Evolutionary conservation across 2,329 filamentous ascomycete genomes (phyloP), one percentile per base, ranked within the genome.

Genomic region (Apiospora marii): DNA sequence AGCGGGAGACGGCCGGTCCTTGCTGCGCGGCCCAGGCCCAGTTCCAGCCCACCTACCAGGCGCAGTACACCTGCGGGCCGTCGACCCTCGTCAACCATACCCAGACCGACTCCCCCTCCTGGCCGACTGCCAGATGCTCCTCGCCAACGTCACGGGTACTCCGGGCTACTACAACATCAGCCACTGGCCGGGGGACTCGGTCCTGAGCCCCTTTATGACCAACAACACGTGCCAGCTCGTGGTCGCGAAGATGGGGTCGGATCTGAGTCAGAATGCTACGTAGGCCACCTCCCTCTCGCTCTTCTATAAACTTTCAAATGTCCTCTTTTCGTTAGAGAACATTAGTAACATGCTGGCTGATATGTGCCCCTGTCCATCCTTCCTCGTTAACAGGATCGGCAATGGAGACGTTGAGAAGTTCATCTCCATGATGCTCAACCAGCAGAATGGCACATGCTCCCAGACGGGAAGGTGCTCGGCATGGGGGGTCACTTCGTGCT

Each of bases 171-270:
- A 34, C 34, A 64, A 34, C 58, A 10, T 41, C 58, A 64, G 19
- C 58, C 19, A 64, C 19, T 64, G 58, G 58, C 58, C 58, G 8
- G 34, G 34, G 19, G 30, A 64, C 58, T n/a, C 19, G 30, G 22
- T 64, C 22, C 22, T 24, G 58, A 64, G 58, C 58, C 58, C 58
- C 34, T 22, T 64, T 22, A 19, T 64, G 19, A 64, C 58, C 58
- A 64, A 64, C 58, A 34, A 34, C 8, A 64, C 58, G 19, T 64
- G 58, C 30, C 58, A 64, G 34, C 58, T 64, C 58, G 4, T n/a
- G 4, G n/a, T 64, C 19, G 34, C 19, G 3, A 64, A 64, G 58
- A 64, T 64, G 19, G 30, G 58, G 8, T 7, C n/a, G 10, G 19
- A 41, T 19, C 19, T 41, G 1, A 14, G 19, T 19, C 34, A 13